Evolutionary conservation across 208 protist species (phyloP).

Genomic region (Trypanosoma conorhini): DNA sequence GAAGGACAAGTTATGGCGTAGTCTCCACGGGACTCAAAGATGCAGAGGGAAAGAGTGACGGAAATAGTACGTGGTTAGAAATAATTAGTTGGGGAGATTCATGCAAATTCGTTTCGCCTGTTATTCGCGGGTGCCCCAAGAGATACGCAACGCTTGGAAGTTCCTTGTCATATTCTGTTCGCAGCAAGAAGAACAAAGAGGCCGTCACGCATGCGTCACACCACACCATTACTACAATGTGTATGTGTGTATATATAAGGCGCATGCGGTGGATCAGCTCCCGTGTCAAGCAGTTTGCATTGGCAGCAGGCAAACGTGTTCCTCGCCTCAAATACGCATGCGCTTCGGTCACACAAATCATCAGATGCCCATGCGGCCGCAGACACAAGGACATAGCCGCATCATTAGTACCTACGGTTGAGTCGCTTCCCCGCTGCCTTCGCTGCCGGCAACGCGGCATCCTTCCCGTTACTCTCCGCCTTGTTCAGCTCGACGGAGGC

Average conservation of each 20-base stretch:
- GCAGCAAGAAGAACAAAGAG: background rate
- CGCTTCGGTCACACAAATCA: background rate
- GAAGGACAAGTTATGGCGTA: too few species aligned
- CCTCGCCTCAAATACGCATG: background rate
- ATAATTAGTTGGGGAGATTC: too few species aligned
- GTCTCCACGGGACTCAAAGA: too few species aligned
- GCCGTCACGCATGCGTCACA: background rate
- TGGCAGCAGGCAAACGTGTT: background rate
- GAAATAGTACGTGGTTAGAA: too few species aligned
- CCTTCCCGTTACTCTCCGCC: background rate
- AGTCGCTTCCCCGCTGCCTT: background rate
- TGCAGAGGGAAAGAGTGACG: too few species aligned
- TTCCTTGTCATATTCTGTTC: background rate
- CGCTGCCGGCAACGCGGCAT: background rate
- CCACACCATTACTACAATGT: background rate
- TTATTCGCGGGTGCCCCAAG: background rate
- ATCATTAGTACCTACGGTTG: constrained; percentile 16
- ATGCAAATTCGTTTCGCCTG: background rate
- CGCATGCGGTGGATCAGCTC: background rate
- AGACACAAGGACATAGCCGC: constrained; percentile 3
- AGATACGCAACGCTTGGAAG: background rate
- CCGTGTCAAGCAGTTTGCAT: background rate
- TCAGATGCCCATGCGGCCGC: background rate
- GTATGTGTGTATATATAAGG: background rate
- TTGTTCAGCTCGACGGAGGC: background rate